Percentiles rank a stretch among this genome's conserved stretches.
These are phyloP conservation scores for Daldinia decipiens DNA, from an alignment of 495 filamentous ascomycete species.

Conservation along the genomic window DNA sequence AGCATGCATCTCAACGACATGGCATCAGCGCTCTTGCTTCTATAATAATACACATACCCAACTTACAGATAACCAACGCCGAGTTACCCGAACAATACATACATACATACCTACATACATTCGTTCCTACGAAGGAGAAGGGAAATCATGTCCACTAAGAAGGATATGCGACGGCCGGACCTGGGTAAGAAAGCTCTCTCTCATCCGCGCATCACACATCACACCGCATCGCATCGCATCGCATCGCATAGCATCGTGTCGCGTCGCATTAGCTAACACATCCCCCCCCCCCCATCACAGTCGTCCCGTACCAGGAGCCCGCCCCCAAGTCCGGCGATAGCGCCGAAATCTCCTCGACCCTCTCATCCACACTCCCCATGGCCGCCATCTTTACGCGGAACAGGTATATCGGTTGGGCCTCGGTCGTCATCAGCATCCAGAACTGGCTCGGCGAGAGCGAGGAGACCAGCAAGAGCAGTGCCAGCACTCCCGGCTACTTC, in stretches of 20 bases:
- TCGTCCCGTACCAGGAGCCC: conserved; percentile 63
- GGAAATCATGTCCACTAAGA: conserved; percentile 63
- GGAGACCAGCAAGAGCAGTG: conserved; percentile 70
- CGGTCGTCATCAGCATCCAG: conserved; percentile 85
- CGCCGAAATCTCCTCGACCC: conserved; percentile 68
- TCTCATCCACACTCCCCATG: conserved; percentile 90
- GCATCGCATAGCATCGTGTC: conserved; percentile 25
- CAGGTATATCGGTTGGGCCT: conserved; percentile 88
- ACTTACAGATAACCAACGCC: background rate
- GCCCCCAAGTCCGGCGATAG: conserved; percentile 53
- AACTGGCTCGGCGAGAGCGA: conserved; percentile 86
- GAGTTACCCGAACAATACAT: conserved; percentile 12
- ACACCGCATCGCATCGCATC: conserved; percentile 11
- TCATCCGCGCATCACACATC: conserved; percentile 9
- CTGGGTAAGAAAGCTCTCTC: conserved; percentile 66
- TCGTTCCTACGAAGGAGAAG: conserved; percentile 4
- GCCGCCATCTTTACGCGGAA: conserved; percentile 93
- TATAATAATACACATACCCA: background rate
- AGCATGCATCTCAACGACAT: conserved; percentile 39
- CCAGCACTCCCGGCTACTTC: conserved; percentile 81
- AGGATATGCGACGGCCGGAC: conserved; percentile 87
- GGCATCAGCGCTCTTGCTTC: conserved; percentile 15
- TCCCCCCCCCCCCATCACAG: conserved; percentile 40
- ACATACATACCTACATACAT: no score
- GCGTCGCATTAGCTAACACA: conserved; percentile 34